Conservation (phyloP, 116 monocot species). For the Posidonia oceanica region DNA sequence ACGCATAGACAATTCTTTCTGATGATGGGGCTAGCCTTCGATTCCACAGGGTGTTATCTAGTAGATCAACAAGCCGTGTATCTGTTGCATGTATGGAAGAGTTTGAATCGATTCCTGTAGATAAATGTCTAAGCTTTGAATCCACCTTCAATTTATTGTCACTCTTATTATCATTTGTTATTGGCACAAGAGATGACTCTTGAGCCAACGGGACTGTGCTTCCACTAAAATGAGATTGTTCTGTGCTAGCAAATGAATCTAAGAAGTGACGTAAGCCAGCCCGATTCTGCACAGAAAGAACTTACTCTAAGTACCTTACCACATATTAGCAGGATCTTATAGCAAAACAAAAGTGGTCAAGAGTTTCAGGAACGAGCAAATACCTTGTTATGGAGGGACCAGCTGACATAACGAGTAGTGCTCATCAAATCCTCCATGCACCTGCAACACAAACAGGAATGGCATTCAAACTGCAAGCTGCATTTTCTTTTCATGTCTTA, state of each 20-base stretch:
- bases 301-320: too few relatives aligned
- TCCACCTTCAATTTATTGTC: conserved; percentile 50
- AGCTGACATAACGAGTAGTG: conserved; percentile 91
- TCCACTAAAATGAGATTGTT: conserved; percentile 29
- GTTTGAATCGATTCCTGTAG: conserved; percentile 19
- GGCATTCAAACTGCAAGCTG: neutral
- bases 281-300: conserved; percentile 45
- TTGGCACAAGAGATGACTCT: conserved; percentile 16
- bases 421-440: conserved; percentile 96
- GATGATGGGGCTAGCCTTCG: conserved; percentile 81
- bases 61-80: conserved; percentile 69
- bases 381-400: conserved; percentile 97
- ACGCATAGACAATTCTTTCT: conserved; percentile 80
- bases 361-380: neutral
- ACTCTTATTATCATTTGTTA: conserved; percentile 40
- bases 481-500: neutral
- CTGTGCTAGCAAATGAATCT: conserved; percentile 61
- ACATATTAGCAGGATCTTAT: too few relatives aligned
- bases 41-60: conserved; percentile 90
- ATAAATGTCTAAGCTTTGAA: conserved; percentile 21
- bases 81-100: conserved; percentile 34
- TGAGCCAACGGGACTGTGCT: conserved; percentile 9
- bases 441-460: conserved; percentile 21
- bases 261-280: conserved; percentile 81
- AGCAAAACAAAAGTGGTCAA: neutral